phyloP scores from a whole-genome alignment of 768 basidiomycete genomes.

The Ramaria rubella region DNA sequence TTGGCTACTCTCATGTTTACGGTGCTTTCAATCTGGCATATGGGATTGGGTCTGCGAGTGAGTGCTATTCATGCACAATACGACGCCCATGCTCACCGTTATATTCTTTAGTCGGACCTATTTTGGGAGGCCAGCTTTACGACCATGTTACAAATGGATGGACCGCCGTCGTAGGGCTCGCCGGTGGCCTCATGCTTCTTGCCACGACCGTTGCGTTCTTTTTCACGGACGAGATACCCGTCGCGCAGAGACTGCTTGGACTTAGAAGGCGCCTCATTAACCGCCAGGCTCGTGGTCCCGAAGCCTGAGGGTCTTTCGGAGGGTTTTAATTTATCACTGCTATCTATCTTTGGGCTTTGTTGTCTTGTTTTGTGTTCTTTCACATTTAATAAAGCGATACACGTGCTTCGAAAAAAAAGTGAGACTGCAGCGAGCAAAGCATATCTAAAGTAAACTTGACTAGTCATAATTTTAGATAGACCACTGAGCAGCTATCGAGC shows the following conservation, averaged over 20 bases:
- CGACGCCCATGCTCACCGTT: neutral
- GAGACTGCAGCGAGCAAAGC: no score
- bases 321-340: neutral
- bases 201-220: constrained; percentile 35
- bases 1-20: constrained; percentile 73
- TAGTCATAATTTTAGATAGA: no score
- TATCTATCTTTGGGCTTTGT: neutral
- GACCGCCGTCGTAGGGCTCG: constrained; percentile 49
- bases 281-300: neutral
- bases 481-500: no score
- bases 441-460: no score
- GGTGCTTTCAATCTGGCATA: constrained; percentile 69
- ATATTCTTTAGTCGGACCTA: constrained; percentile 52
- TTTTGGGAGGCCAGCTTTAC: constrained; percentile 67
- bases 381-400: neutral
- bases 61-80: constrained; percentile 19
- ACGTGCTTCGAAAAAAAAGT: neutral
- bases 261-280: neutral
- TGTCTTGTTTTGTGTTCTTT: neutral
- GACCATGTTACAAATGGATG: constrained; percentile 50
- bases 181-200: constrained; percentile 35
- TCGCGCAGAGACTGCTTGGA: constrained; percentile 26
- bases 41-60: constrained; percentile 56
- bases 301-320: neutral
- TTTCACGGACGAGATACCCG: constrained; percentile 45